These are phyloP conservation scores for Mortierella claussenii DNA, from an alignment of 192 early-diverging fungal species.

Conservation along the genomic window DNA sequence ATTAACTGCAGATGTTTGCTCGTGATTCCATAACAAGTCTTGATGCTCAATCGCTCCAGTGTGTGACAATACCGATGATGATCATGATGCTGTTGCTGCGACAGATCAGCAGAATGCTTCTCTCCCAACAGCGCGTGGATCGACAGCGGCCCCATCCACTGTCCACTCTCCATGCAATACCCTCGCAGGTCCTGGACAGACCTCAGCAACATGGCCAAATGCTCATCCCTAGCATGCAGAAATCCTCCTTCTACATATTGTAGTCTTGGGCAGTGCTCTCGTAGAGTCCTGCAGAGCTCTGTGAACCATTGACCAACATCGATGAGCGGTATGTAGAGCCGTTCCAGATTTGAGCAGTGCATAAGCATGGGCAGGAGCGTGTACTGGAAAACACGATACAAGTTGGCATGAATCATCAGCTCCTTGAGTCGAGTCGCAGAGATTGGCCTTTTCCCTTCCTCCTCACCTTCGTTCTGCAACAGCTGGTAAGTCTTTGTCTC, in stretches of 20 bases:
- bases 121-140: background rate
- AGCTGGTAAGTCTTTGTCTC: background rate
- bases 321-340: background rate
- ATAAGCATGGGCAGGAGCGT: slow-evolving; percentile 1
- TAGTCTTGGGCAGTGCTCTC: slow-evolving; percentile 3
- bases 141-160: slow-evolving; percentile 1
- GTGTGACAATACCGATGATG: slow-evolving; percentile 11
- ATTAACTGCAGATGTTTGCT: slow-evolving; percentile 21
- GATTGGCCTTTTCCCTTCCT: no score
- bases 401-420: slow-evolving; percentile 2
- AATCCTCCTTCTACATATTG: slow-evolving; percentile 1
- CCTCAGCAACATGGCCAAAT: slow-evolving; percentile 6
- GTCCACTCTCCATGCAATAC: background rate
- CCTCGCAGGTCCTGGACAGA: background rate
- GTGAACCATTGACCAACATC: background rate
- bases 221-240: background rate
- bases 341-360: slow-evolving; percentile 14
- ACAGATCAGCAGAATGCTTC: no score
- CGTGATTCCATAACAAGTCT: background rate
- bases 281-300: background rate
- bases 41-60: slow-evolving; percentile 18
- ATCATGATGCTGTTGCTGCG: no score
- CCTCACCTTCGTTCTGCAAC: no score
- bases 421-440: slow-evolving; percentile 12
- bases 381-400: background rate